Percentiles rank a stretch among this genome's conserved stretches.
phyloP scores from a whole-genome alignment of 2,329 filamentous ascomycete species.

The Calonectria hongkongensis region DNA sequence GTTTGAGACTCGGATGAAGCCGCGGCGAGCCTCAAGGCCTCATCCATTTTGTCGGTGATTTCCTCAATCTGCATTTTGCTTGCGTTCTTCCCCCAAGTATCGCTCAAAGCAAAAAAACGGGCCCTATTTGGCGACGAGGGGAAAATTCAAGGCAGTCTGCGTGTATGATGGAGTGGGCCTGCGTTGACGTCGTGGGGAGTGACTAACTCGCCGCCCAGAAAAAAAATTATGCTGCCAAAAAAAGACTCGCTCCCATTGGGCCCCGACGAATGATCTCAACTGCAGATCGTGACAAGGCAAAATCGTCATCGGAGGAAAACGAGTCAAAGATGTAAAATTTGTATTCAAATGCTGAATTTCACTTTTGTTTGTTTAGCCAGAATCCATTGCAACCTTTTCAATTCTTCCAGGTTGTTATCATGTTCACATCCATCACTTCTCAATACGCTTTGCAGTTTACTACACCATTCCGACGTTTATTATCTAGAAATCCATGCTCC shows the following conservation, averaged over 20 bases:
- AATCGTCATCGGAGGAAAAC: neutral
- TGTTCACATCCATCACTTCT: neutral
- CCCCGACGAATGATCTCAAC: slow-evolving; percentile 41
- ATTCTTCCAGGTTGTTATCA: neutral
- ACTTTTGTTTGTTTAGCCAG: too few relatives aligned
- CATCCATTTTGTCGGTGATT: slow-evolving; percentile 64
- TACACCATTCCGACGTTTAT: neutral
- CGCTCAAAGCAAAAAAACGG: neutral
- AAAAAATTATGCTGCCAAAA: slow-evolving; percentile 53
- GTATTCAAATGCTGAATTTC: too few relatives aligned
- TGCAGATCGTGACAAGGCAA: slow-evolving; percentile 13
- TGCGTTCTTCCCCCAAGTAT: neutral
- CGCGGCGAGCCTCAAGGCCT: slow-evolving; percentile 54
- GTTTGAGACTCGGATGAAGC: slow-evolving; percentile 22
- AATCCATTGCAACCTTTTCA: neutral
- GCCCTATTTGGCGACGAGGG: neutral
- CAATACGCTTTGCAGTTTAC: neutral
- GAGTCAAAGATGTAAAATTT: neutral
- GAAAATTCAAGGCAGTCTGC: slow-evolving; percentile 20
- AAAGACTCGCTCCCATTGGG: slow-evolving; percentile 49
- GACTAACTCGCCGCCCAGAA: slow-evolving; percentile 36
- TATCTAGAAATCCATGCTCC: neutral
- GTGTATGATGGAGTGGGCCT: slow-evolving; percentile 30
- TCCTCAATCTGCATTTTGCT: slow-evolving; percentile 65
- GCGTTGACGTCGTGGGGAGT: slow-evolving; percentile 39